Evolutionary conservation across 148 eudicot genomes (phyloP).

Genomic region (Limonium bicolor): DNA sequence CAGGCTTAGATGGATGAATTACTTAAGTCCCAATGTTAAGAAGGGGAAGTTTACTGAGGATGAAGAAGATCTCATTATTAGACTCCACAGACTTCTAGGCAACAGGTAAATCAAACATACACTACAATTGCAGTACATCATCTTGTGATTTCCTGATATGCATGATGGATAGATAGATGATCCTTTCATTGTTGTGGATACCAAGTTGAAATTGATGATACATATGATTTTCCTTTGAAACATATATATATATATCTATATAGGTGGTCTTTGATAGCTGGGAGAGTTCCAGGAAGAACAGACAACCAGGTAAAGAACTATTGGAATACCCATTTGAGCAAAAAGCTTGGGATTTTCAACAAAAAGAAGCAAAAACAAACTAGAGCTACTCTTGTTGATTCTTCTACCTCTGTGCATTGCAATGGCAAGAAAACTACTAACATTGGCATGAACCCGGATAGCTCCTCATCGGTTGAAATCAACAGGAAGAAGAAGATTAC

Average conservation of each 20-base stretch:
- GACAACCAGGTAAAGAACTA: slow-evolving; percentile 22
- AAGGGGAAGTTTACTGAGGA: slow-evolving; percentile 13
- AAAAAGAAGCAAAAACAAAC: background rate
- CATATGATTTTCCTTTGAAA: background rate
- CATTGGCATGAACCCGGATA: no score
- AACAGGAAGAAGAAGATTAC: no score
- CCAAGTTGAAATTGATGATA: background rate
- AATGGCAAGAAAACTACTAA: no score
- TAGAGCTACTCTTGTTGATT: no score
- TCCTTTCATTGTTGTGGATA: background rate
- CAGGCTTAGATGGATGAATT: slow-evolving; percentile 17
- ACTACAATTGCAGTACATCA: background rate
- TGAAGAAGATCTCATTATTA: slow-evolving; percentile 18
- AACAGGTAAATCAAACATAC: slow-evolving; percentile 9
- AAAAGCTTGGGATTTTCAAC: slow-evolving; percentile 6
- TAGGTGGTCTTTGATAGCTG: slow-evolving; percentile 21
- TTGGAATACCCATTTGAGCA: slow-evolving; percentile 23
- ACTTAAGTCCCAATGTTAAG: slow-evolving; percentile 12
- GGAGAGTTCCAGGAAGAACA: slow-evolving; percentile 15
- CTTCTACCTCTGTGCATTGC: no score
- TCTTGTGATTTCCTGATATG: background rate
- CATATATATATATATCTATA: no score
- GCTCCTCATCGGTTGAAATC: no score
- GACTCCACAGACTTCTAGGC: slow-evolving; percentile 19
- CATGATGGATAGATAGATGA: background rate